phyloP scores from a whole-genome alignment of 129 eudicot species.

The Glebionis coronaria region DNA sequence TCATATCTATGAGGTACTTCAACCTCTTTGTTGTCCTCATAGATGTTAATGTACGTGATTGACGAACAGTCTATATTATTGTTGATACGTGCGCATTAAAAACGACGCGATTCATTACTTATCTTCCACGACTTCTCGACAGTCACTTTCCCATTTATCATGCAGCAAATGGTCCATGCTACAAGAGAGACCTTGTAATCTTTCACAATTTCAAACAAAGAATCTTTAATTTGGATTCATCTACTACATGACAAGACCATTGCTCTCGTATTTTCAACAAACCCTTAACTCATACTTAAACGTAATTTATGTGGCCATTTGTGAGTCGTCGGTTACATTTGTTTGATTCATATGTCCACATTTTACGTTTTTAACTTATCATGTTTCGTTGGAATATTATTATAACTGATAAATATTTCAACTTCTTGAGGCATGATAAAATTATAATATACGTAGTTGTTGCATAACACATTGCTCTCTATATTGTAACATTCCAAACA shows the following conservation, averaged over 20 bases:
- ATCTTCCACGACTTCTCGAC: conserved; percentile 14
- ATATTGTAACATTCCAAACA: background rate
- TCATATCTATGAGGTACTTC: background rate
- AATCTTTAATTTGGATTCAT: background rate
- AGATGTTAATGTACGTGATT: conserved; percentile 8
- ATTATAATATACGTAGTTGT: too few relatives aligned
- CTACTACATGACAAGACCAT: background rate
- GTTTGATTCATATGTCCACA: too few relatives aligned
- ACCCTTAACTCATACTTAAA: background rate
- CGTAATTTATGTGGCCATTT: background rate
- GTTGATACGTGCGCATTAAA: too few relatives aligned
- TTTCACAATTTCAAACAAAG: background rate
- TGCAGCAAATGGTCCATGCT: conserved; percentile 16
- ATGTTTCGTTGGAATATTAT: too few relatives aligned
- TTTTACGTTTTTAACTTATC: too few relatives aligned
- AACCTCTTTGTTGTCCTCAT: conserved; percentile 5
- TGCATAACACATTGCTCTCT: too few relatives aligned
- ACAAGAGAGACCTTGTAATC: background rate
- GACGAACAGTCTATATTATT: background rate
- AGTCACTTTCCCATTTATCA: background rate
- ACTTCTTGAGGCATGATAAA: too few relatives aligned
- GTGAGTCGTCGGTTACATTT: background rate
- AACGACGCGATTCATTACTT: conserved; percentile 3
- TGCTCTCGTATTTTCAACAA: background rate
- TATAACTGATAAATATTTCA: too few relatives aligned